Evolutionary conservation across 768 basidiomycete species (phyloP).

Genomic region (Phylloporus sp.): DNA sequence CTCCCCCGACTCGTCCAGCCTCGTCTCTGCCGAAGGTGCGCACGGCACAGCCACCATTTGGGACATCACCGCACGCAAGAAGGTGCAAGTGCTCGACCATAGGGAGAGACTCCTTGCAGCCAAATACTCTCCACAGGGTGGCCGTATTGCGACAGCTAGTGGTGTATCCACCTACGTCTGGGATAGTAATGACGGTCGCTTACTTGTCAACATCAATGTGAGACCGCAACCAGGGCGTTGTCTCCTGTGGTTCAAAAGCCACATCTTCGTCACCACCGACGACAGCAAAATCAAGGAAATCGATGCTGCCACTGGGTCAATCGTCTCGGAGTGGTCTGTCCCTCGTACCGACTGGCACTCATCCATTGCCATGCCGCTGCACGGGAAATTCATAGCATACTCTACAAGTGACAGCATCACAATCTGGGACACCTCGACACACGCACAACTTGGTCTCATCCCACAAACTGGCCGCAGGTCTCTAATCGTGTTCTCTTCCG

Average conservation of each 20-base stretch:
- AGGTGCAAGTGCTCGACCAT: background rate
- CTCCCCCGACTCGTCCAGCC: background rate
- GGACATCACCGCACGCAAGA: background rate
- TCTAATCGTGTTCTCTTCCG: background rate
- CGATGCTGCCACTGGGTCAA: background rate
- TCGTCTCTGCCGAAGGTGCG: background rate
- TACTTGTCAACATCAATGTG: background rate
- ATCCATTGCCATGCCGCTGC: background rate
- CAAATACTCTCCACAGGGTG: no score
- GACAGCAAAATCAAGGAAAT: background rate
- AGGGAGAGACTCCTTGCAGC: background rate
- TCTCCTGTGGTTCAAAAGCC: background rate
- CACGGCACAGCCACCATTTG: background rate
- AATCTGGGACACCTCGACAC: conserved; percentile 7
- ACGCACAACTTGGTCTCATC: background rate
- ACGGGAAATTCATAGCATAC: background rate
- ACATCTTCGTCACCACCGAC: background rate
- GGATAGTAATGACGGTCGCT: background rate
- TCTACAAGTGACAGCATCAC: no score
- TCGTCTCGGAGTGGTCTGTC: background rate
- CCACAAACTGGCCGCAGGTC: background rate
- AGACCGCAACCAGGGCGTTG: background rate
- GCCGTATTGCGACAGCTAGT: conserved; percentile 3
- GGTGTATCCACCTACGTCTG: background rate
- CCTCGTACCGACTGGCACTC: background rate